Evolutionary conservation across 2,329 filamentous ascomycete genomes (phyloP).

Genomic region (Scopulariopsis brevicaulis): DNA sequence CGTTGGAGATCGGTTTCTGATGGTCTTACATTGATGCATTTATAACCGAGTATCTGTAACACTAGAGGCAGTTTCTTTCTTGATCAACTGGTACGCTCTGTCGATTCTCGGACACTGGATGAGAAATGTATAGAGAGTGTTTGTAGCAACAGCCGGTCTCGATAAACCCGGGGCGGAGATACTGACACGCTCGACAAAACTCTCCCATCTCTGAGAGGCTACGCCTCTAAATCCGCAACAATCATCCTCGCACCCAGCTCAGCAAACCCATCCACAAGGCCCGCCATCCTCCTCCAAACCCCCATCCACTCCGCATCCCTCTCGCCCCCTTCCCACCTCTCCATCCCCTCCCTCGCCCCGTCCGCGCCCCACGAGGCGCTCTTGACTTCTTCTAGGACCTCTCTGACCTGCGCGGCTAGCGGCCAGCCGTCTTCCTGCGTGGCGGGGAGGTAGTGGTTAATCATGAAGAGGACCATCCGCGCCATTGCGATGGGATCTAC

Average conservation of each 20-base stretch:
- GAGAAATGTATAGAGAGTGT: too few species aligned
- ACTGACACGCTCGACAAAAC: too few species aligned
- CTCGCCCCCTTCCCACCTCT: slow-evolving; percentile 15
- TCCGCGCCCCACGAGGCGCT: slow-evolving; percentile 2
- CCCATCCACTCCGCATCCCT: slow-evolving; percentile 24
- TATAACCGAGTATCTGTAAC: too few species aligned
- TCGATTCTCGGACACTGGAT: too few species aligned
- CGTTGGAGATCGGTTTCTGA: too few species aligned
- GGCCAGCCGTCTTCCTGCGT: slow-evolving; percentile 34
- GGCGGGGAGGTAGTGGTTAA: slow-evolving; percentile 26
- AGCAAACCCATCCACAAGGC: slow-evolving; percentile 34
- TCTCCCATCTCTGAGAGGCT: neutral
- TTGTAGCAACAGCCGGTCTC: too few species aligned
- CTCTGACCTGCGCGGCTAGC: slow-evolving; percentile 27
- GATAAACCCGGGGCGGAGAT: too few species aligned
- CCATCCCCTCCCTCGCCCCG: slow-evolving; percentile 6
- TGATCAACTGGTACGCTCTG: too few species aligned
- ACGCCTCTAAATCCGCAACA: slow-evolving; percentile 24
- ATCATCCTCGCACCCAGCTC: slow-evolving; percentile 31
- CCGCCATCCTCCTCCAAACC: slow-evolving; percentile 38
- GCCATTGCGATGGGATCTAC: slow-evolving; percentile 42
- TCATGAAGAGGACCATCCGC: slow-evolving; percentile 39
- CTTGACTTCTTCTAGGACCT: slow-evolving; percentile 37
- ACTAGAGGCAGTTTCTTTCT: too few species aligned
- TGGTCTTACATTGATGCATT: too few species aligned